Conservation (phyloP, 208 protist species). For the Vickermania ingenoplastis region DNA sequence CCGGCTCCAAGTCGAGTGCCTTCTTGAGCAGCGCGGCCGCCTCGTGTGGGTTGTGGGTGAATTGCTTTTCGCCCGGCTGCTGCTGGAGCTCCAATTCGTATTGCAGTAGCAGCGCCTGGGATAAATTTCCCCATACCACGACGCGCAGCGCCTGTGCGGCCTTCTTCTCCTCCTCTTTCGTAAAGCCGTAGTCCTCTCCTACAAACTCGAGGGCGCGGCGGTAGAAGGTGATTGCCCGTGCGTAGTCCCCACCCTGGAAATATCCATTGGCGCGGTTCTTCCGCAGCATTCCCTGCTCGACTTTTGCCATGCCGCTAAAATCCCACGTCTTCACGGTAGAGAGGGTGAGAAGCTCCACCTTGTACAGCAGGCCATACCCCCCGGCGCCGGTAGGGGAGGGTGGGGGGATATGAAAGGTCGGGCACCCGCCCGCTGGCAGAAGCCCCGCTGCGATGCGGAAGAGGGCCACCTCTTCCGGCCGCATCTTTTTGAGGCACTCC, state of each 20-base stretch:
- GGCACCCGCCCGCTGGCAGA: conserved; percentile 23
- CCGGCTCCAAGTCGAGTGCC: conserved; percentile 41
- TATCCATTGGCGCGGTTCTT: conserved; percentile 76
- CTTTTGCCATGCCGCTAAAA: conserved; percentile 48
- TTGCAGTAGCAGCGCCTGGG: conserved; percentile 63
- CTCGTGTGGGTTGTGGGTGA: conserved; percentile 11
- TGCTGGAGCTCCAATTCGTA: conserved; percentile 12
- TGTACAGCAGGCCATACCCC: conserved; percentile 44
- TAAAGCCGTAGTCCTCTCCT: conserved; percentile 60
- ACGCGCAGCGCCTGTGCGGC: conserved; percentile 41
- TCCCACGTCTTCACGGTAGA: conserved; percentile 51
- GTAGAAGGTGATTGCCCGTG: conserved; percentile 70
- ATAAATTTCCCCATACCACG: conserved; percentile 53
- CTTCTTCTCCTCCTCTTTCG: conserved; percentile 32
- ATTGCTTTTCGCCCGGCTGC: not conserved
- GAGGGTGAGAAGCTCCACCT: conserved; percentile 54
- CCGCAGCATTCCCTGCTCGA: conserved; percentile 45
- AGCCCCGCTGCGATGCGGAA: conserved; percentile 44
- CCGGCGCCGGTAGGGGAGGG: conserved; percentile 8
- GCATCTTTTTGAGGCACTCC: conserved; percentile 62
- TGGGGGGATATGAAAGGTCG: conserved; percentile 50
- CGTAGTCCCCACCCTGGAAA: conserved; percentile 53
- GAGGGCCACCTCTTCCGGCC: conserved; percentile 50
- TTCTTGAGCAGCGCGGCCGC: conserved; percentile 47
- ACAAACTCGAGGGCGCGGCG: conserved; percentile 80